A percentile compares a stretch with the other conserved stretches of the same genome.
These are phyloP conservation scores for Dipteronia sinensis DNA, from an alignment of 345 rosid species.

Conservation along the genomic window DNA sequence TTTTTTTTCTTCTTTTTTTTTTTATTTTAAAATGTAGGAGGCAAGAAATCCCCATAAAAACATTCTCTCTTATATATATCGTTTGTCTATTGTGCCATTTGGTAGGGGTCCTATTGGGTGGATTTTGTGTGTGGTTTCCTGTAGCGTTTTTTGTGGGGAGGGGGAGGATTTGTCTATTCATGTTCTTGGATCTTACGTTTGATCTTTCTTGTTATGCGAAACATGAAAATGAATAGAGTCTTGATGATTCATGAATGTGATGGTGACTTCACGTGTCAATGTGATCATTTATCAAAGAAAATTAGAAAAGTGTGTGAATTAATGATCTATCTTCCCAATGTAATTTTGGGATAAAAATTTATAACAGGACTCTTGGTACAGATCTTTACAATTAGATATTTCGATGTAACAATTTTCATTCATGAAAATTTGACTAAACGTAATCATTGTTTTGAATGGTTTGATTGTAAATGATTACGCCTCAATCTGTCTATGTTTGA, in stretches of 20 bases:
- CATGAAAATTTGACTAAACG: too few species aligned
- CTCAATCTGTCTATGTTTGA: too few species aligned
- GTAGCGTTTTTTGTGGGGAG: not conserved
- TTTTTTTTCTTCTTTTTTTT: not conserved
- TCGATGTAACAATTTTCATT: not conserved
- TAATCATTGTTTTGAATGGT: too few species aligned
- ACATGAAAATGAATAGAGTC: not conserved
- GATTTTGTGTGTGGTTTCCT: not conserved
- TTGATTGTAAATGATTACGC: too few species aligned
- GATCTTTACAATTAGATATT: too few species aligned
- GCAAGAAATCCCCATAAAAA: conserved; percentile 6
- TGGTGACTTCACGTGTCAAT: not conserved
- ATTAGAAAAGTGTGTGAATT: not conserved
- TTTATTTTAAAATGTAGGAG: not conserved
- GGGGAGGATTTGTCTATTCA: conserved; percentile 1
- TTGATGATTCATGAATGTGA: conserved; percentile 11
- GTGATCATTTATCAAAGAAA: not conserved
- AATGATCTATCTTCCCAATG: not conserved
- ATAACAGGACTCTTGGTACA: too few species aligned
- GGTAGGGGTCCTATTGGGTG: not conserved
- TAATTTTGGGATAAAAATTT: not conserved
- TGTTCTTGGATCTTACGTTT: conserved; percentile 8
- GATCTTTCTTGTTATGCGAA: not conserved
- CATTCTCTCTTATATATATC: conserved; percentile 24
- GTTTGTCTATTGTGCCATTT: conserved; percentile 5